phyloP scores from a whole-genome alignment of 148 eudicot species.

The Spergularia bocconei region DNA sequence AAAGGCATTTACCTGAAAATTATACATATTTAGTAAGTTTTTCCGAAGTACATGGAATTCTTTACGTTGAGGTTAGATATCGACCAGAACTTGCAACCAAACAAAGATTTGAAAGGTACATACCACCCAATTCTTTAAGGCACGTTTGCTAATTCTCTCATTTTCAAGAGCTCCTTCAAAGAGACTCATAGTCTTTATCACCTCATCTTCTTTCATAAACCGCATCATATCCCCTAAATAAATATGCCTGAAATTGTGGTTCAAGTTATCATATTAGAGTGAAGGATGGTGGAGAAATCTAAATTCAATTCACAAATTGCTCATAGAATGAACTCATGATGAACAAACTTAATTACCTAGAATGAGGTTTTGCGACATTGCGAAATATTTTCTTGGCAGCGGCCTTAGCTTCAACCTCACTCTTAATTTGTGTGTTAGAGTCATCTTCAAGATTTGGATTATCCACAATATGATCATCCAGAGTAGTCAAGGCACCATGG shows the following conservation, averaged over 20 bases:
- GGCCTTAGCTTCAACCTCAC: slow-evolving; percentile 79
- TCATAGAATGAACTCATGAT: too few relatives aligned
- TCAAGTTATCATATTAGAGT: too few relatives aligned
- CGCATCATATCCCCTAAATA: slow-evolving; percentile 58
- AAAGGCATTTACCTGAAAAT: slow-evolving; percentile 59
- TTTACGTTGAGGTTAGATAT: background rate
- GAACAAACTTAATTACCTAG: slow-evolving; percentile 47
- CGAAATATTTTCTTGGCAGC: slow-evolving; percentile 89
- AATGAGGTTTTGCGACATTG: slow-evolving; percentile 62
- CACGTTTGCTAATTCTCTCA: slow-evolving; percentile 53
- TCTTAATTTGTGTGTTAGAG: slow-evolving; percentile 48
- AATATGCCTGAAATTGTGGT: slow-evolving; percentile 46
- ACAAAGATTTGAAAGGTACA: background rate
- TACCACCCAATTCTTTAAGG: slow-evolving; percentile 86
- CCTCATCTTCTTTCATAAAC: slow-evolving; percentile 74
- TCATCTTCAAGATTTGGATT: slow-evolving; percentile 41
- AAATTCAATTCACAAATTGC: background rate
- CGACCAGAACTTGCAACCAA: background rate
- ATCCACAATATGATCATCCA: slow-evolving; percentile 61
- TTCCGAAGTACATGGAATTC: too few relatives aligned
- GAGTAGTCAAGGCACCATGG: slow-evolving; percentile 58
- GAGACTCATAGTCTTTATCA: slow-evolving; percentile 45
- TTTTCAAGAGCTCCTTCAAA: slow-evolving; percentile 58
- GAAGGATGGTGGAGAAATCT: too few relatives aligned
- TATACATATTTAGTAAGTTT: too few relatives aligned